Evolutionary conservation across 2,329 filamentous ascomycete genomes (phyloP), one percentile per base, ranked within the genome.

Genomic region (Curvularia verruculosa): DNA sequence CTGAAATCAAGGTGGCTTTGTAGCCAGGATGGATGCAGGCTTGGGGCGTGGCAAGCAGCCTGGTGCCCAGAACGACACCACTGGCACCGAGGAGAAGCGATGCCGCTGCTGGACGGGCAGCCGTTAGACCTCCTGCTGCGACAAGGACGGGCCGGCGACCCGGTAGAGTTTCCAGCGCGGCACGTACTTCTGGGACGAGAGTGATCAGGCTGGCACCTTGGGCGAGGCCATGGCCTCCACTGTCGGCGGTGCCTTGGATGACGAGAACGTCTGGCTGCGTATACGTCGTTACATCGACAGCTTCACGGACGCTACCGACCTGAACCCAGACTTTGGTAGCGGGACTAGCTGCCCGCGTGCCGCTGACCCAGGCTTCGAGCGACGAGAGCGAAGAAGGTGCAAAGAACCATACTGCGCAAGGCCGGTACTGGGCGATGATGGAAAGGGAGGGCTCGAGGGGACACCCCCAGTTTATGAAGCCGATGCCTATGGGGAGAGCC

Each of bases 371-470:
- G 31, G 31, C 31, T 34, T 34, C 31, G 31, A 34, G 31, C 13
- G 31, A 34, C 19, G 77, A 53, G 47, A 71, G 64, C 0, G 64
- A 63, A 2, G 58, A 56, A 15, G 74, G 58, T 2, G 87, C 87
- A 66, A 89, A 90, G 45, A 90, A 80, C 88, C 88, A 90, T 8
- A 87, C 79, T 0, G 85, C 87, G 2, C 82, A 82, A 1, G 87
- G 86, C 0, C 74, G 75, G 70, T 86, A 82, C 58, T 78, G 75
- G 23, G 69, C 68, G 18, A 90, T 76, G 12, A 88, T 61, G 1
- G 82, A 81, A 2, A 85, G 69, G 1, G 79, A 77, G 21, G 75
- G 71, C 49, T 82, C 74, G 54, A 68, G 18, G 72, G 64, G 10
- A 75, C 77, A 34, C 12, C 31, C 31, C 31, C 31, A 34, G 13